phyloP scores from a whole-genome alignment of 176 grass and related monocot genomes.

The Elaeis guineensis region DNA sequence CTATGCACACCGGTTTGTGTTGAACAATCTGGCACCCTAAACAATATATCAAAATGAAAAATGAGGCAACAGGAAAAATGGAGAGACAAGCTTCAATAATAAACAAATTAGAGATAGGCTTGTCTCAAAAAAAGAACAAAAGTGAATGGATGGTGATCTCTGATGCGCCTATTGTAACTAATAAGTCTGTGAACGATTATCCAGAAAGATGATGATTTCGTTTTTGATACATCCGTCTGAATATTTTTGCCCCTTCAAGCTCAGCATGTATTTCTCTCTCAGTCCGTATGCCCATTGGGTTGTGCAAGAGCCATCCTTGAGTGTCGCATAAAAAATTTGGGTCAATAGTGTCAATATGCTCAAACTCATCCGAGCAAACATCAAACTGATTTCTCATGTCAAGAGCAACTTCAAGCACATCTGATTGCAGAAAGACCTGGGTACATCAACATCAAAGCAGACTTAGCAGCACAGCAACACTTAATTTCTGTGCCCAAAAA shows the following conservation, averaged over 20 bases:
- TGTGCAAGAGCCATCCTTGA: constrained; percentile 66
- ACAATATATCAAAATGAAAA: too few relatives aligned
- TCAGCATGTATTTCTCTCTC: constrained; percentile 91
- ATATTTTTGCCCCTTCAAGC: constrained; percentile 73
- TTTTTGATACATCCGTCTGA: constrained; percentile 89
- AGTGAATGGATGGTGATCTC: too few relatives aligned
- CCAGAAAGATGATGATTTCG: constrained; percentile 15
- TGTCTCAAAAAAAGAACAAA: too few relatives aligned
- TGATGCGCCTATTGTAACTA: too few relatives aligned
- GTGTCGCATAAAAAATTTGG: constrained; percentile 34
- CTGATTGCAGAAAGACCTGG: constrained; percentile 84
- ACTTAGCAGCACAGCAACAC: neutral
- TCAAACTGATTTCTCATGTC: constrained; percentile 91
- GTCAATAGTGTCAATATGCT: constrained; percentile 52
- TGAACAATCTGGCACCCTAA: too few relatives aligned
- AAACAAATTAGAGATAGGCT: too few relatives aligned
- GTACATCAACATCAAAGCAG: constrained; percentile 7
- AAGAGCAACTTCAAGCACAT: constrained; percentile 63
- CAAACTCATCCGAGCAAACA: constrained; percentile 38
- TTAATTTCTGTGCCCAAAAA: too few relatives aligned
- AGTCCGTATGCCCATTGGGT: constrained; percentile 79
- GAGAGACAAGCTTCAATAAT: too few relatives aligned
- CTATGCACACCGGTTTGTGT: too few relatives aligned
- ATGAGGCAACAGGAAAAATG: too few relatives aligned
- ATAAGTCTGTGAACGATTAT: too few relatives aligned